These are phyloP conservation scores for Suhomyces tanzawaensis DNA, from an alignment of 805 yeast species.

Conservation along the genomic window DNA sequence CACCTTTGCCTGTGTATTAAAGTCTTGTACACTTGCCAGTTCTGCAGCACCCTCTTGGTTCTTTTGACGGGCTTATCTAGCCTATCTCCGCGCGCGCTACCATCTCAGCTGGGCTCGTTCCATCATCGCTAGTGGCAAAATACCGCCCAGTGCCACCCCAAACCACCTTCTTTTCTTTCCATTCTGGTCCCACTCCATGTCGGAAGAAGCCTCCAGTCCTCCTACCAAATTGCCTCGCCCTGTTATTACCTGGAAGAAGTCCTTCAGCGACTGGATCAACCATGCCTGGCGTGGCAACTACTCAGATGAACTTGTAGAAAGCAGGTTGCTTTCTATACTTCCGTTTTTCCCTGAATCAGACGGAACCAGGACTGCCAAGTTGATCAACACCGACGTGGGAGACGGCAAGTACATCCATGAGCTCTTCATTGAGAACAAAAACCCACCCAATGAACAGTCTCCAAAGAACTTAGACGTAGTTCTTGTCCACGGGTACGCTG, in stretches of 20 bases:
- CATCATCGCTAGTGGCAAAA: too few species aligned
- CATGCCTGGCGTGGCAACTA: slow-evolving; percentile 19
- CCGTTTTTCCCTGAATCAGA: slow-evolving; percentile 60
- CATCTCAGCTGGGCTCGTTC: too few species aligned
- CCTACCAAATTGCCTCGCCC: neutral
- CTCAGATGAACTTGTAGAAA: slow-evolving; percentile 30
- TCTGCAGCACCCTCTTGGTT: too few species aligned
- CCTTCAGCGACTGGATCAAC: slow-evolving; percentile 29
- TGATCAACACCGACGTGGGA: slow-evolving; percentile 57
- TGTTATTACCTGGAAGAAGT: slow-evolving; percentile 5
- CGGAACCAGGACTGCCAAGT: slow-evolving; percentile 42
- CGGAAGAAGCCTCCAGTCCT: too few species aligned
- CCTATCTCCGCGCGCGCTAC: too few species aligned
- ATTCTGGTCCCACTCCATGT: too few species aligned
- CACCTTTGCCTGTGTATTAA: too few species aligned
- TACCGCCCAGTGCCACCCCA: too few species aligned
- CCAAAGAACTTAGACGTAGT: slow-evolving; percentile 51
- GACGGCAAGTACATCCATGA: slow-evolving; percentile 69
- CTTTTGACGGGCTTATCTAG: too few species aligned
- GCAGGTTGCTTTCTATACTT: slow-evolving; percentile 49
- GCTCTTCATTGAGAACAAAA: slow-evolving; percentile 54
- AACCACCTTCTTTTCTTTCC: too few species aligned
- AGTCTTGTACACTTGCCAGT: too few species aligned
- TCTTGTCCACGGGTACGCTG: slow-evolving; percentile 89
- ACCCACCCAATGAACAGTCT: slow-evolving; percentile 23